Conservation (phyloP, 2,329 filamentous ascomycete species). For the Neocatenulostroma microsporum region DNA sequence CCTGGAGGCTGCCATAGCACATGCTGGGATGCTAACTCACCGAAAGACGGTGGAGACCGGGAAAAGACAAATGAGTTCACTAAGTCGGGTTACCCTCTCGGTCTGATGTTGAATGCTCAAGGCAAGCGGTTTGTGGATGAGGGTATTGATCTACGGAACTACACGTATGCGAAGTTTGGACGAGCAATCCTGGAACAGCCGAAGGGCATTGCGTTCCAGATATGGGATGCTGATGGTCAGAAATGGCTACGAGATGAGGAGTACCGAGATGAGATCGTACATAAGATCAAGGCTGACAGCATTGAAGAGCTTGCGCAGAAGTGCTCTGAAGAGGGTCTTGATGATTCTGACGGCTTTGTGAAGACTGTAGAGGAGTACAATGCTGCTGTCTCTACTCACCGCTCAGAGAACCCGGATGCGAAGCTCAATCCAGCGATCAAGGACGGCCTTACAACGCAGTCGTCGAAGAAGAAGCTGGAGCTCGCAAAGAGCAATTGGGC, state of each 20-base stretch:
- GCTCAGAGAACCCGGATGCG: constrained; percentile 36
- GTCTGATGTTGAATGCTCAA: constrained; percentile 54
- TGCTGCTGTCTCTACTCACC: constrained; percentile 44
- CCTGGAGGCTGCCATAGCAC: constrained; percentile 55
- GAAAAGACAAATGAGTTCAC: constrained; percentile 59
- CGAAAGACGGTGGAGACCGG: constrained; percentile 48
- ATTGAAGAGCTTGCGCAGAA: constrained; percentile 51
- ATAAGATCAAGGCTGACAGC: constrained; percentile 44
- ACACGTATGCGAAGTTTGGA: constrained; percentile 60
- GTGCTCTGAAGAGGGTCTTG: constrained; percentile 43
- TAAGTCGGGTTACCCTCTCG: constrained; percentile 61
- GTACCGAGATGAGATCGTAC: constrained; percentile 52
- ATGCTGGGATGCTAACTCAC: constrained; percentile 58
- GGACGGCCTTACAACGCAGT: constrained; percentile 56
- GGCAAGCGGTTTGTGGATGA: constrained; percentile 60
- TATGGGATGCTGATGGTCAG: constrained; percentile 52
- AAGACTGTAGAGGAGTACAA: constrained; percentile 51
- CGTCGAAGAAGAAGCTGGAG: constrained; percentile 34
- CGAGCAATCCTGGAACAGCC: constrained; percentile 54
- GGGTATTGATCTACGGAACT: constrained; percentile 57
- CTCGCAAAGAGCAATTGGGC: constrained; percentile 62
- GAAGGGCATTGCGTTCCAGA: constrained; percentile 52
- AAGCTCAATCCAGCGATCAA: constrained; percentile 54
- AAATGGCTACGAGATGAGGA: constrained; percentile 54
- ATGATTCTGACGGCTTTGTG: constrained; percentile 41